phyloP scores from a whole-genome alignment of 208 protist genomes.

The Crithidia brevicula region DNA sequence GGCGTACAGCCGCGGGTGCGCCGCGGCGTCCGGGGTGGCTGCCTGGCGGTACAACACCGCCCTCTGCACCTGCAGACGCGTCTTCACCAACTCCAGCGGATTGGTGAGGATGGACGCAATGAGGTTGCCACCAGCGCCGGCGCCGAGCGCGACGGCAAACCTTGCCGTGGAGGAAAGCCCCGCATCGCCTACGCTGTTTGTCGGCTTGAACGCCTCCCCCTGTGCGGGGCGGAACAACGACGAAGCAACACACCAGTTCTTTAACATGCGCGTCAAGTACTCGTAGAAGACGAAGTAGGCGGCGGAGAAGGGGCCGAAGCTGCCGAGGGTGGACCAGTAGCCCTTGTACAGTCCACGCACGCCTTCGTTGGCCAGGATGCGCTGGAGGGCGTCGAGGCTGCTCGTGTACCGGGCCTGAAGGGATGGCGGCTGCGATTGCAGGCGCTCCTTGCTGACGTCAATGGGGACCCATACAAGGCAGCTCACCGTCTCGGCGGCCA shows the following conservation, averaged over 20 bases:
- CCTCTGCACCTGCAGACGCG: slow-evolving; percentile 89
- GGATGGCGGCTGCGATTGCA: slow-evolving; percentile 77
- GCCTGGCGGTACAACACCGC: slow-evolving; percentile 36
- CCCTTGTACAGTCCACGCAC: slow-evolving; percentile 84
- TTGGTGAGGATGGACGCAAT: slow-evolving; percentile 81
- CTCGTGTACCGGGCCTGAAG: slow-evolving; percentile 61
- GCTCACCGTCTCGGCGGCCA: slow-evolving; percentile 84
- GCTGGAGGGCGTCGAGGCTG: slow-evolving; percentile 69
- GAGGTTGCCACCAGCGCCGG: slow-evolving; percentile 63
- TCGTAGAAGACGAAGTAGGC: slow-evolving; percentile 91
- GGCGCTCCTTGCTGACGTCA: slow-evolving; percentile 87
- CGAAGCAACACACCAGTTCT: background rate
- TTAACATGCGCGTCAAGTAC: slow-evolving; percentile 44
- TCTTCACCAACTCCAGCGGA: slow-evolving; percentile 91
- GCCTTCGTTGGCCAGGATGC: slow-evolving; percentile 63
- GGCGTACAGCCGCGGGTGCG: slow-evolving; percentile 29
- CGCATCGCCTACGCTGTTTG: background rate
- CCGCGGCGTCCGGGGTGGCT: background rate
- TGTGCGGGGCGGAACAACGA: too few species aligned
- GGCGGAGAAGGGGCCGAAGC: slow-evolving; percentile 90
- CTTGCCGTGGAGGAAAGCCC: slow-evolving; percentile 13
- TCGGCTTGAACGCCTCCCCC: too few species aligned
- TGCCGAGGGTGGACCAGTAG: slow-evolving; percentile 83
- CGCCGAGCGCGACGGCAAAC: slow-evolving; percentile 49
- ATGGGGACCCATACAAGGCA: slow-evolving; percentile 90